phyloP scores from a whole-genome alignment of 192 early-diverging fungal genomes.

The Coemansia furcata region DNA sequence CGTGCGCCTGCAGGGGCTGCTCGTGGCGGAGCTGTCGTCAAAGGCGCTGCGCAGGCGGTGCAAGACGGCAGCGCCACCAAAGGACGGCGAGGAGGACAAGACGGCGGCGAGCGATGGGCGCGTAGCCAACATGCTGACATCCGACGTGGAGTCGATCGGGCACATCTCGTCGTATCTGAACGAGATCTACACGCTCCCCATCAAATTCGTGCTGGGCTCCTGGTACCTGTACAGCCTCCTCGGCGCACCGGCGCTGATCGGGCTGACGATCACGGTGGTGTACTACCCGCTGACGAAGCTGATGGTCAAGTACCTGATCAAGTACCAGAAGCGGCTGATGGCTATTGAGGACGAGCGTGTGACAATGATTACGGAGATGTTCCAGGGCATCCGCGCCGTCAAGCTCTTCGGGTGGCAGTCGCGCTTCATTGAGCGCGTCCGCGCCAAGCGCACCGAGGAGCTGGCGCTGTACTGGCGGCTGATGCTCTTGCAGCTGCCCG shows the following conservation, averaged over 20 bases:
- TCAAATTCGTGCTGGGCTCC: slow-evolving; percentile 66
- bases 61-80: slow-evolving; percentile 34
- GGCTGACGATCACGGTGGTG: slow-evolving; percentile 64
- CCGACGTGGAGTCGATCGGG: slow-evolving; percentile 68
- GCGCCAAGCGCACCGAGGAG: slow-evolving; percentile 62
- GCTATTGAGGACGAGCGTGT: slow-evolving; percentile 74
- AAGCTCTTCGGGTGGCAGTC: slow-evolving; percentile 90
- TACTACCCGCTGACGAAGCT: slow-evolving; percentile 60
- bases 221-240: slow-evolving; percentile 72
- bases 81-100: slow-evolving; percentile 35
- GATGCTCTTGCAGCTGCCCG: slow-evolving; percentile 58
- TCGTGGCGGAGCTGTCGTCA: slow-evolving; percentile 66
- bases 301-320: slow-evolving; percentile 55
- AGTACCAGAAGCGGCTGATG: slow-evolving; percentile 57
- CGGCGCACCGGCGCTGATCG: slow-evolving; percentile 80
- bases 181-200: slow-evolving; percentile 64
- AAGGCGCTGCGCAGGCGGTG: slow-evolving; percentile 64
- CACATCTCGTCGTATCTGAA: slow-evolving; percentile 58
- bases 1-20: slow-evolving; percentile 59
- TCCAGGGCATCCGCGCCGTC: slow-evolving; percentile 89
- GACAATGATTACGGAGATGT: slow-evolving; percentile 77
- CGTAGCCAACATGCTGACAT: slow-evolving; percentile 69
- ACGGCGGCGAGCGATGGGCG: slow-evolving; percentile 57
- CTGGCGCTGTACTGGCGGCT: slow-evolving; percentile 56
- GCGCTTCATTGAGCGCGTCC: slow-evolving; percentile 68